Conservation (phyloP, 371 early-diverging fungal genomes). For the Mucor circinelloides region DNA sequence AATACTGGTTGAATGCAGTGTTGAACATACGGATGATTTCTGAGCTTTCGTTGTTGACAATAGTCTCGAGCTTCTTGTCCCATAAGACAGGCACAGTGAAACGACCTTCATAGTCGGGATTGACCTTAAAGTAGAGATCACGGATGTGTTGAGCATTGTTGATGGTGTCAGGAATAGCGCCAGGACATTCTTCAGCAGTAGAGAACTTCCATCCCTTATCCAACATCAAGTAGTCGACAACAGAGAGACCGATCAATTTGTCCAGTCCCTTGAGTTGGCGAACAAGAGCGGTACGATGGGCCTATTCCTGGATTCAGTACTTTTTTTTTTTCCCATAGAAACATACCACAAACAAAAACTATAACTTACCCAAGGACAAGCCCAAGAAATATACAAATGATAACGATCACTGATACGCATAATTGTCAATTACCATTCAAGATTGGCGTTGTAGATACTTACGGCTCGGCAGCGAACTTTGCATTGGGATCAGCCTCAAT, state of each 20-base stretch:
- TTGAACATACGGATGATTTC: constrained; percentile 97
- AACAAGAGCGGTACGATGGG: constrained; percentile 87
- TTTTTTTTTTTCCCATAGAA: background rate
- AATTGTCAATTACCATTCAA: background rate
- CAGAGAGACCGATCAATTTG: constrained; percentile 76
- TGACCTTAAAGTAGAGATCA: constrained; percentile 90
- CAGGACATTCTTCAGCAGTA: constrained; percentile 70
- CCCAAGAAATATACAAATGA: constrained; percentile 76
- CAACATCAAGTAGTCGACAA: constrained; percentile 81
- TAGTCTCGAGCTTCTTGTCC: constrained; percentile 92
- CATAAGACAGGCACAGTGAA: constrained; percentile 91
- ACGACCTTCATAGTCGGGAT: constrained; percentile 76
- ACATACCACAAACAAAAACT: background rate
- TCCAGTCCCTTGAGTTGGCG: constrained; percentile 88
- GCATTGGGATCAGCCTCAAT: constrained; percentile 63
- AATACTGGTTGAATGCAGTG: constrained; percentile 76
- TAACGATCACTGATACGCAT: constrained; percentile 61
- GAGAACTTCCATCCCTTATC: constrained; percentile 87
- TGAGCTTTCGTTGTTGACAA: constrained; percentile 95
- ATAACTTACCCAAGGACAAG: constrained; percentile 83
- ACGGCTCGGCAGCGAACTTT: constrained; percentile 78
- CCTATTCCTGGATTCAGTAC: constrained; percentile 34
- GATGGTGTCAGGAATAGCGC: constrained; percentile 78
- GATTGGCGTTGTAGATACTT: constrained; percentile 15
- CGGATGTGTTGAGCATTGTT: constrained; percentile 73